Evolutionary conservation across 176 grass and related monocot genomes (phyloP).

Genomic region (Rhynchospora pubera): DNA sequence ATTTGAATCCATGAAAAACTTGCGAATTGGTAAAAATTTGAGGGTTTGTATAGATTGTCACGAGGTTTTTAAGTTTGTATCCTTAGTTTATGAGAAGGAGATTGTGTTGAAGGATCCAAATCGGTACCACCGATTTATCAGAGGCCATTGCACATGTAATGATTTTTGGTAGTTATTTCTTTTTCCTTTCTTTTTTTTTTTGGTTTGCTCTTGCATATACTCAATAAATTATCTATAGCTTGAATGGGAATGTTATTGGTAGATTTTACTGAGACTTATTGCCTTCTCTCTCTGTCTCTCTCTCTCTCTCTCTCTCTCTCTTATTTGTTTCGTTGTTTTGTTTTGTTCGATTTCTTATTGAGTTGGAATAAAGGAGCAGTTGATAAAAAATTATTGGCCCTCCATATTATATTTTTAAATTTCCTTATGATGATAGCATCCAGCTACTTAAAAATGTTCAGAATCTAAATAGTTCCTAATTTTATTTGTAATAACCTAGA

Average conservation of each 20-base stretch:
- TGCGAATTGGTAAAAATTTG: conserved; percentile 60
- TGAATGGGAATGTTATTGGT: background rate
- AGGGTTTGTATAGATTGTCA: conserved; percentile 62
- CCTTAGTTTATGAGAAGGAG: conserved; percentile 37
- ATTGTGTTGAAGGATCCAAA: conserved; percentile 64
- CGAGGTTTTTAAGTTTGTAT: conserved; percentile 47
- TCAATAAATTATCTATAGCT: background rate
- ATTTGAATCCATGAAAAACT: conserved; percentile 19
- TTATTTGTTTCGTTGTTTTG: too few species aligned
- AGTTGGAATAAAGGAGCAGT: too few species aligned
- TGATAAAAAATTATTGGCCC: too few species aligned
- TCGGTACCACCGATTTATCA: conserved; percentile 58
- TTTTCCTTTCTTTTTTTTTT: background rate
- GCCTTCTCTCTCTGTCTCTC: too few species aligned
- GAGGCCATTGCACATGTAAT: conserved; percentile 57
- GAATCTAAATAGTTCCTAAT: too few species aligned
- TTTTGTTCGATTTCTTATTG: too few species aligned
- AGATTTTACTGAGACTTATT: too few species aligned
- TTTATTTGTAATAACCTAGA: too few species aligned
- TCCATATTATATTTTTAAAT: too few species aligned
- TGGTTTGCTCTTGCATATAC: background rate
- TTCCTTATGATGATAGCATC: too few species aligned
- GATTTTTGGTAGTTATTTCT: conserved; percentile 53
- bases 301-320: too few species aligned
- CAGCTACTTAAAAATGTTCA: too few species aligned